Percentiles rank a stretch among this genome's conserved stretches.
These are phyloP conservation scores for Theileria annulata DNA, from an alignment of 169 alveolate species.

Conservation along the genomic window DNA sequence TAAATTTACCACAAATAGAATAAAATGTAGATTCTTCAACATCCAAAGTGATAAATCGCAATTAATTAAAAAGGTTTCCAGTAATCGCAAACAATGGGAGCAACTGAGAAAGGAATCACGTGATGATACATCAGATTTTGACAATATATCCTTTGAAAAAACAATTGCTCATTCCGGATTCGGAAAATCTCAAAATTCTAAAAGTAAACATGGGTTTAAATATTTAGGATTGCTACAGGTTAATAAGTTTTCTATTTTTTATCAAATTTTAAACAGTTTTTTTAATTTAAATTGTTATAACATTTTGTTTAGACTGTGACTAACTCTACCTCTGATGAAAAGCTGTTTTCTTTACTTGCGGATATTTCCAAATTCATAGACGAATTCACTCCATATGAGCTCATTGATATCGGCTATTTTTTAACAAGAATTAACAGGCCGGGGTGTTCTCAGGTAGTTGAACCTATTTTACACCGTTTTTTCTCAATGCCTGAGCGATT, in stretches of 20 bases:
- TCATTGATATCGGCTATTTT: slow-evolving; percentile 58
- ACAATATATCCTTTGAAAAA: not conserved
- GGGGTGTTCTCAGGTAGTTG: slow-evolving; percentile 43
- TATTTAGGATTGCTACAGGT: slow-evolving; percentile 47
- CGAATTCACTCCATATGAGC: slow-evolving; percentile 61
- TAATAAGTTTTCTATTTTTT: too few relatives aligned
- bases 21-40: not conserved
- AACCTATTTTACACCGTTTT: slow-evolving; percentile 61
- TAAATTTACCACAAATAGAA: not conserved
- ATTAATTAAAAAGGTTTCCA: slow-evolving; percentile 4
- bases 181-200: slow-evolving; percentile 38
- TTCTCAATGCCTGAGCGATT: slow-evolving; percentile 64
- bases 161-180: slow-evolving; percentile 30
- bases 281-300: not conserved
- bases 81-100: slow-evolving; percentile 8
- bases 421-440: slow-evolving; percentile 49
- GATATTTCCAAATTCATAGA: slow-evolving; percentile 45
- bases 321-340: slow-evolving; percentile 20
- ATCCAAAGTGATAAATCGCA: slow-evolving; percentile 6
- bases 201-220: slow-evolving; percentile 34
- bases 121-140: not conserved
- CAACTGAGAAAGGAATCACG: not conserved
- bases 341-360: slow-evolving; percentile 17
- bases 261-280: not conserved
- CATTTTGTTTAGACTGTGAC: slow-evolving; percentile 21